Evolutionary conservation across 2,329 filamentous ascomycete species (phyloP), one percentile per base, ranked within the genome.

Genomic region (Aspergillus ibericus): DNA sequence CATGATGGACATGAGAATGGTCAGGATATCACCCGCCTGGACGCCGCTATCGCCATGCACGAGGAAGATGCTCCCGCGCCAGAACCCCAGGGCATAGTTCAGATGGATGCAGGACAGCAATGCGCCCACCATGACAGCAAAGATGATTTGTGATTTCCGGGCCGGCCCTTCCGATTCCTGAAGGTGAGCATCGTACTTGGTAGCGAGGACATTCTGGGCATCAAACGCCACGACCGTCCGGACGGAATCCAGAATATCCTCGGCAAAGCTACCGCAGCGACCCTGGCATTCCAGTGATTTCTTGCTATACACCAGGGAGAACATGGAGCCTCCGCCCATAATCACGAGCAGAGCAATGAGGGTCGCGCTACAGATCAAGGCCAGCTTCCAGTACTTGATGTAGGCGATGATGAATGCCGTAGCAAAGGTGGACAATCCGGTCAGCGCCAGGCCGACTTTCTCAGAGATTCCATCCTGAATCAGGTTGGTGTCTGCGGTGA

Each of bases 391-490:
- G 75, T 89, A 93, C 68, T 89, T 89, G 74, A 93, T 77, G 72
- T 96, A 97, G 1, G 89, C 91, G 66, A 98, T 93, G 55, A 96
- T 80, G 65, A 96, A 96, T 9, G 92, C 91, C 0, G 92, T 87
- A 53, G 95, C 78, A 70, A 97, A 96, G 5, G 90, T 92, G 2
- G 91, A 86, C 3, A 92, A 52, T 8, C 90, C 89, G 12, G 86
- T 85, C 53, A 96, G 72, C 0, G 89, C 91, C 62, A 96, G 77
- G n/a, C 85, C 86, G 42, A 95, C 83, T 78, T 96, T 96, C 74
- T 96, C 90, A 0, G 91, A 93, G 49, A 97, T 95, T 47, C 92
- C 93, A 64, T 96, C 92, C 74, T 96, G 93, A 55, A 97, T 88
- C 49, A 95, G 79, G 68, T 96, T 96, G 36, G 91, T 95, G 72